phyloP scores from a whole-genome alignment of 1,284 basidiomycete species.

The Lignosus rhinocerotis region DNA sequence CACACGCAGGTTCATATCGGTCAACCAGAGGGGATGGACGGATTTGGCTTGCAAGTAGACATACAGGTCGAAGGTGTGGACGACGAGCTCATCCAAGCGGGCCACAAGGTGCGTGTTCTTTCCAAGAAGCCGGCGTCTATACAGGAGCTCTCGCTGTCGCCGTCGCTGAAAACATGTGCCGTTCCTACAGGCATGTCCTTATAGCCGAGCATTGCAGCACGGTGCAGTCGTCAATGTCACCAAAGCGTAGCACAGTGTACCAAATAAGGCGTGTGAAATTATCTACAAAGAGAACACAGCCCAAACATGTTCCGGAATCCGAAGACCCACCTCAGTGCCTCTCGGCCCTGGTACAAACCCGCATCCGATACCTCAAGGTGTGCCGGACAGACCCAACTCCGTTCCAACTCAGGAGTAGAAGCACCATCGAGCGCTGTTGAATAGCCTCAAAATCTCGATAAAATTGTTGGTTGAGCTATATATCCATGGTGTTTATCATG shows the following conservation, averaged over 20 bases:
- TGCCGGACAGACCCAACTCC: no score
- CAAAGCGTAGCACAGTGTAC: conserved; percentile 3
- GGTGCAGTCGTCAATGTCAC: conserved; percentile 58
- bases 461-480: neutral
- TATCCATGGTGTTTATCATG: neutral
- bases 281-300: neutral
- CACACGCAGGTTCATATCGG: conserved; percentile 63
- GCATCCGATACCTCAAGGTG: no score
- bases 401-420: no score
- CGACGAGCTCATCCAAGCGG: conserved; percentile 62
- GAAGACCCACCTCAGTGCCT: no score
- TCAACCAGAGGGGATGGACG: conserved; percentile 50
- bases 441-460: neutral
- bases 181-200: conserved; percentile 60
- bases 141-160: neutral
- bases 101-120: conserved; percentile 55
- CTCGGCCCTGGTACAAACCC: no score
- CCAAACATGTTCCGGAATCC: no score
- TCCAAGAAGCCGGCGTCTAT: neutral
- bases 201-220: conserved; percentile 62
- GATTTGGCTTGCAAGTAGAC: conserved; percentile 67
- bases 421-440: no score
- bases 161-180: conserved; percentile 7
- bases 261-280: neutral
- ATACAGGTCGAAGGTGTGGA: conserved; percentile 69